A percentile compares a stretch with the other conserved stretches of the same genome.
These are phyloP conservation scores for Paecilomyces dactylethromorphus DNA, from an alignment of 2,329 filamentous ascomycete genomes.

Conservation along the genomic window DNA sequence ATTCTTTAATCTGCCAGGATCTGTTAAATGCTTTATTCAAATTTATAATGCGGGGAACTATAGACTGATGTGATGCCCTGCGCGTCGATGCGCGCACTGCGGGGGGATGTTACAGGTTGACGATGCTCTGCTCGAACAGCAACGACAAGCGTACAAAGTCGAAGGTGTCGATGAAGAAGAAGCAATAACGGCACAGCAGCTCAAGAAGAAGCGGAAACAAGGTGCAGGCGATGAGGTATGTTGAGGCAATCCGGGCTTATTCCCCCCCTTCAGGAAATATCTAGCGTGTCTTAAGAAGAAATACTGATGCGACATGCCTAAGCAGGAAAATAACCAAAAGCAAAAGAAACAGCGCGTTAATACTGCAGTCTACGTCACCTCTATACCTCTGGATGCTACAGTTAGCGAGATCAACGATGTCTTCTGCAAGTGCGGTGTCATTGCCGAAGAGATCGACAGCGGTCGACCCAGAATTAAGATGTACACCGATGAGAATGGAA, in stretches of 20 bases:
- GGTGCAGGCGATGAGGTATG: constrained; percentile 46
- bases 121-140: constrained; percentile 54
- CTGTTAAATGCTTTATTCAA: not conserved
- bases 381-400: constrained; percentile 72
- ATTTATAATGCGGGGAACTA: constrained; percentile 6
- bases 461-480: constrained; percentile 86
- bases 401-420: constrained; percentile 73
- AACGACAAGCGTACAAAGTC: constrained; percentile 56
- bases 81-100: constrained; percentile 6
- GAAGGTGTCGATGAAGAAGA: constrained; percentile 54
- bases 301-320: not conserved
- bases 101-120: constrained; percentile 44
- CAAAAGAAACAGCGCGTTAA: constrained; percentile 55
- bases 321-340: constrained; percentile 26
- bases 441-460: constrained; percentile 89
- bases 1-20: not conserved
- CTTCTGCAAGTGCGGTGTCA: constrained; percentile 85
- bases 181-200: constrained; percentile 34
- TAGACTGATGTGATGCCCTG: constrained; percentile 28
- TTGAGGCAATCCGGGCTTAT: too few species aligned
- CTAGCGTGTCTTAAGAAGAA: not conserved
- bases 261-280: too few species aligned
- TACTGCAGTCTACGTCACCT: constrained; percentile 87
- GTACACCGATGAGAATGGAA: constrained; percentile 72
- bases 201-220: constrained; percentile 49